phyloP scores from a whole-genome alignment of 1,284 basidiomycete species.

The Tilletia setariae region DNA sequence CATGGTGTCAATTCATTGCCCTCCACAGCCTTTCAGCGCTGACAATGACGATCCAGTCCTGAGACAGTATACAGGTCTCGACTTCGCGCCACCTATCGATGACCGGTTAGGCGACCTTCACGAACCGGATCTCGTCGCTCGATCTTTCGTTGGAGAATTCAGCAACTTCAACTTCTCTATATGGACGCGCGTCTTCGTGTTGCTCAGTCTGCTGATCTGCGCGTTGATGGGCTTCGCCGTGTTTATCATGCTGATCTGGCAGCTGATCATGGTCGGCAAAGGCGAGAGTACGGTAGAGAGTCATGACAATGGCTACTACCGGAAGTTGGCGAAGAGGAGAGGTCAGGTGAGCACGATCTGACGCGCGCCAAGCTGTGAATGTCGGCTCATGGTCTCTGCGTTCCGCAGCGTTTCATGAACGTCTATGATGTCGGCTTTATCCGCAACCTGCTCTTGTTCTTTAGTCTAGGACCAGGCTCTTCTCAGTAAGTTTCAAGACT shows the following conservation, averaged over 20 bases:
- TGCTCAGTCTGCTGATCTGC: slow-evolving; percentile 65
- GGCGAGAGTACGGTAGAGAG: slow-evolving; percentile 89
- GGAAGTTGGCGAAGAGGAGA: slow-evolving; percentile 66
- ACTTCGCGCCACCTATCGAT: not conserved
- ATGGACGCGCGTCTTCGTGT: slow-evolving; percentile 64
- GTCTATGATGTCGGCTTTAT: slow-evolving; percentile 79
- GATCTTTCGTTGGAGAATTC: not conserved
- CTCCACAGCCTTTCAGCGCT: slow-evolving; percentile 6
- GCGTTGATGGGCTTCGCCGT: slow-evolving; percentile 73
- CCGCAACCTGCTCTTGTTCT: slow-evolving; percentile 77
- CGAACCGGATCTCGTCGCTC: not conserved
- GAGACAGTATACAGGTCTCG: not conserved
- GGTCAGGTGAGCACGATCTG: slow-evolving; percentile 51
- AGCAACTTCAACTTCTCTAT: not conserved
- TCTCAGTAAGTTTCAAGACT: not conserved
- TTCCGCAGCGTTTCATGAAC: slow-evolving; percentile 66
- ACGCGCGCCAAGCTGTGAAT: no score
- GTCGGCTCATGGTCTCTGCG: slow-evolving; percentile 56
- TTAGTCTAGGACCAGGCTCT: slow-evolving; percentile 59
- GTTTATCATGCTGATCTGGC: slow-evolving; percentile 73
- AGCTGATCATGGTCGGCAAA: slow-evolving; percentile 70
- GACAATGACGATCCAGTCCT: not conserved
- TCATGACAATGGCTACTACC: slow-evolving; percentile 78
- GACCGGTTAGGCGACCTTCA: not conserved
- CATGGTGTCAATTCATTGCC: not conserved